Evolutionary conservation across 2,329 filamentous ascomycete species (phyloP).

Genomic region (Cercospora janseana): DNA sequence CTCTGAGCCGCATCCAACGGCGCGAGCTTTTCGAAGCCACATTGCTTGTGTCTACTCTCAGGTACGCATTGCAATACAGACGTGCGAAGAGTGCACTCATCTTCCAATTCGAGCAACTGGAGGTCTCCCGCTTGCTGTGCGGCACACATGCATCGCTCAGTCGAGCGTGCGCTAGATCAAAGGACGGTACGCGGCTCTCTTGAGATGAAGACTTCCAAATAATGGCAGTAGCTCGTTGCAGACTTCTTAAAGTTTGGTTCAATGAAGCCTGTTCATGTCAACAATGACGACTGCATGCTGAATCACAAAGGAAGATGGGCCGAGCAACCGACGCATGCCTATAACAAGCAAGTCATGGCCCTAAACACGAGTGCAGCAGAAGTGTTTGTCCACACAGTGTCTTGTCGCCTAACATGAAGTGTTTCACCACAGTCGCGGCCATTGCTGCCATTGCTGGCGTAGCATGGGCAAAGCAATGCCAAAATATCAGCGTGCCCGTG

Average conservation of each 20-base stretch:
- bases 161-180: neutral
- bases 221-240: neutral
- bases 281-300: slow-evolving; percentile 3
- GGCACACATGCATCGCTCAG: neutral
- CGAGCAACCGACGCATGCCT: neutral
- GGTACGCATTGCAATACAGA: too few species aligned
- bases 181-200: too few species aligned
- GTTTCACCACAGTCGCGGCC: slow-evolving; percentile 25
- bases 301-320: neutral
- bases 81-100: too few species aligned
- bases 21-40: slow-evolving; percentile 1
- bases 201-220: neutral
- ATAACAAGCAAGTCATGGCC: neutral
- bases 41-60: neutral
- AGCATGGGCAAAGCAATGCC: slow-evolving; percentile 40
- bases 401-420: slow-evolving; percentile 26
- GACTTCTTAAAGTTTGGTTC: neutral
- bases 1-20: neutral
- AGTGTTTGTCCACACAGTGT: neutral
- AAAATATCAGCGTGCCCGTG: slow-evolving; percentile 57
- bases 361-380: neutral
- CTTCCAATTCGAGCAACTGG: too few species aligned
- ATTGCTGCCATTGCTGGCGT: slow-evolving; percentile 26
- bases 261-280: slow-evolving; percentile 3
- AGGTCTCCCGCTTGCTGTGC: too few species aligned